Evolutionary conservation across 2,329 filamentous ascomycete genomes (phyloP).

Genomic region (Hymenoscyphus fructigenus): DNA sequence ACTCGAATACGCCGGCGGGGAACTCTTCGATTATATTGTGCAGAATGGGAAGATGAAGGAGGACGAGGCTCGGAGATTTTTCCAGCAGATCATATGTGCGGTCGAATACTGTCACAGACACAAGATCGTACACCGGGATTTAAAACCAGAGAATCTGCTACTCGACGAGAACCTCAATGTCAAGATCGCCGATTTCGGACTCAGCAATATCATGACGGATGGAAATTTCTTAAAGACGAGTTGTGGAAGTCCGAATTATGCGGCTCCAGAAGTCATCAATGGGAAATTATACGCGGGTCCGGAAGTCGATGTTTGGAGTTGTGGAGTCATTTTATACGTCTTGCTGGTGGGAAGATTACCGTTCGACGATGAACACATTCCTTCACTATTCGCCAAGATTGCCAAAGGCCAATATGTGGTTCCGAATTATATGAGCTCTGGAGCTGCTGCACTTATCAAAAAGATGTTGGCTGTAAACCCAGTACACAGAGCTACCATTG

Average conservation of each 20-base stretch:
- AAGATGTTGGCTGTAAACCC: constrained; percentile 95
- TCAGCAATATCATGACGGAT: constrained; percentile 99
- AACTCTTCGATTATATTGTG: constrained; percentile 98
- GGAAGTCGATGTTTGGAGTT: constrained; percentile 98
- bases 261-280: constrained; percentile 94
- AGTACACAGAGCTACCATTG: constrained; percentile 88
- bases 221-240: constrained; percentile 99
- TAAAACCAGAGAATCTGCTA: constrained; percentile 95
- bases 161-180: constrained; percentile 95
- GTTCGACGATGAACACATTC: constrained; percentile 98
- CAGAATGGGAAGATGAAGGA: constrained; percentile 90
- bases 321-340: constrained; percentile 87
- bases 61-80: constrained; percentile 91
- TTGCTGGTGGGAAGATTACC: constrained; percentile 79
- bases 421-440: constrained; percentile 84
- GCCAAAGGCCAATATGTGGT: constrained; percentile 91
- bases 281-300: constrained; percentile 96
- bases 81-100: constrained; percentile 98
- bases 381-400: constrained; percentile 96
- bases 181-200: constrained; percentile 97
- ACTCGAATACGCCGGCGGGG: constrained; percentile 92
- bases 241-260: constrained; percentile 97
- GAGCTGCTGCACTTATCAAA: constrained; percentile 79
- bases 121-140: constrained; percentile 96
- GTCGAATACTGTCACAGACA: constrained; percentile 99